These are phyloP conservation scores for Myxozyma melibiosi DNA, from an alignment of 805 yeast genomes.

Conservation along the genomic window DNA sequence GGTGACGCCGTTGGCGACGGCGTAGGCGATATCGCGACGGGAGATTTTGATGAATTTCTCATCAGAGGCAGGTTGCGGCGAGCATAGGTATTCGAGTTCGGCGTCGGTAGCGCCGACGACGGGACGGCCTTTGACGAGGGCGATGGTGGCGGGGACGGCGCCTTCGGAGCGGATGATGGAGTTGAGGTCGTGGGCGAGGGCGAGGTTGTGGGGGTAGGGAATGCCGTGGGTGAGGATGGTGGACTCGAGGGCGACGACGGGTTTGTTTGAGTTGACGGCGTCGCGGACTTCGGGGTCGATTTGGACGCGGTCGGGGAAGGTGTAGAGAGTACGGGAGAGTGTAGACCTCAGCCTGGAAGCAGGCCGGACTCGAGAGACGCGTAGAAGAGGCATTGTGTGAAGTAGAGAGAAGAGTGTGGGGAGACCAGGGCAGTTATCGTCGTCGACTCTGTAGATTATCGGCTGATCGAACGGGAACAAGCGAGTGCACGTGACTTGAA, in stretches of 20 bases:
- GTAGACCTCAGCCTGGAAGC: background rate
- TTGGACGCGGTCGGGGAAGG: slow-evolving; percentile 15
- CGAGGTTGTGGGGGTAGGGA: slow-evolving; percentile 74
- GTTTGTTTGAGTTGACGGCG: slow-evolving; percentile 59
- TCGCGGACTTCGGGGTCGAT: slow-evolving; percentile 54
- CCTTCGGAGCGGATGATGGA: slow-evolving; percentile 59
- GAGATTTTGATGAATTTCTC: slow-evolving; percentile 59
- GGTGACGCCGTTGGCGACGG: slow-evolving; percentile 47
- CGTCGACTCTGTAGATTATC: too few species aligned
- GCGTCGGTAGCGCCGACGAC: slow-evolving; percentile 59
- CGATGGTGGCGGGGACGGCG: slow-evolving; percentile 83
- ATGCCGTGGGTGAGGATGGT: slow-evolving; percentile 90
- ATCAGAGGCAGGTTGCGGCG: slow-evolving; percentile 11
- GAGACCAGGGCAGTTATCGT: too few species aligned
- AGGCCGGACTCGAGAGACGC: background rate
- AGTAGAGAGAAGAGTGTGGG: too few species aligned
- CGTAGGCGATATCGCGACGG: slow-evolving; percentile 69
- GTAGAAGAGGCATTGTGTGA: too few species aligned
- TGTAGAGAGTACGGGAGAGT: background rate
- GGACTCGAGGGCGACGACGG: slow-evolving; percentile 82
- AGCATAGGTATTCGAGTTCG: slow-evolving; percentile 49
- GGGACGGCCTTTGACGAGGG: slow-evolving; percentile 71
- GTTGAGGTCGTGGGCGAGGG: slow-evolving; percentile 75
- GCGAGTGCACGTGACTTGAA: too few species aligned
- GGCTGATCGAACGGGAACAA: too few species aligned